Base-by-base conservation (phyloP, 2,329 filamentous ascomycete genomes). In the Didymella lethalis region DNA sequence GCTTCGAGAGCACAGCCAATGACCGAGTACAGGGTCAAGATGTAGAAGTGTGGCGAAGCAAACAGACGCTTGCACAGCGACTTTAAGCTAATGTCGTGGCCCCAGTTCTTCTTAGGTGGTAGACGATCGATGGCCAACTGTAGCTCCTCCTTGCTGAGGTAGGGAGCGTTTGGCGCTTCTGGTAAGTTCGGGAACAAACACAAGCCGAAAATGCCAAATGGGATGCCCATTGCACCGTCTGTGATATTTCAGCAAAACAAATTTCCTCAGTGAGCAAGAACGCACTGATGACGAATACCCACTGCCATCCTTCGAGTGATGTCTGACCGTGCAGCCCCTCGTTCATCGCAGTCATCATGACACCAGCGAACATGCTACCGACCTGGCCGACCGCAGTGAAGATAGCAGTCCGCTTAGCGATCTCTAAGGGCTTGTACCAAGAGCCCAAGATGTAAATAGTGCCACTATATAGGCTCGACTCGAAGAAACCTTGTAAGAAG, bases 11-110 rank as follows among this genome's bases (percentile, higher is more conserved):
- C 73, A 34, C 71, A 75, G 20, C 68, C 70, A 29, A 77, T 64
- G 14, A 76, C 66, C 0, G 79, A 78, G 63, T 78, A 81, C 0
- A 72, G 51, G 50, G 77, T 77, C 6, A 79, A 67, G 8, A 81
- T 69, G 62, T 79, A 80, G 45, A 78, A 72, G 66, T 64, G 58
- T 20, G 66, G 68, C n/a, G 64, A 61, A 38, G 48, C 54, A 20
- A 72, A 61, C 14, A 72, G 48, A 4, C 70, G 66, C 47, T 66
- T 69, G 26, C 48, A 54, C 6, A 72, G 57, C 0, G 70, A 72
- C 18, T 64, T 62, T 40, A 71, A 44, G 31, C 59, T 64, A 52
- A 72, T 69, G 50, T 68, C 62, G 52, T 73, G 66, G 8, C 64
- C 62, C 61, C 69, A 69, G 14, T 65, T 60, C 40, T 61, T 66